Base-by-base conservation (phyloP, 345 rosid species). In the Sonneratia alba region DNA sequence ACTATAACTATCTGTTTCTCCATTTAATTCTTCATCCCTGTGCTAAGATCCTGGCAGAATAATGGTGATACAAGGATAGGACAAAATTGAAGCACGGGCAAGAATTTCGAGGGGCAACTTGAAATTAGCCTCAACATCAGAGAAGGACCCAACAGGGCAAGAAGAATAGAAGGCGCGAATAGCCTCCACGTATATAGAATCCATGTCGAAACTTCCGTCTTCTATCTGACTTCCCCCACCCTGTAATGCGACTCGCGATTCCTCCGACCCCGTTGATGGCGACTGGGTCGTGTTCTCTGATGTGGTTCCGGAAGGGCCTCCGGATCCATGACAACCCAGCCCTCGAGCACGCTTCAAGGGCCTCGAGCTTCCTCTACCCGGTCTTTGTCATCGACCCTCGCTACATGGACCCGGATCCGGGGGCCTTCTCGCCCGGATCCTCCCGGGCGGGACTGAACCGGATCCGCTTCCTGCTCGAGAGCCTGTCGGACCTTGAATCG, bases 301-400 rank as follows among this genome's bases (percentile, higher is more conserved):
- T 94, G 82, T 94, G 98, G 98, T 94, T 94, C 74, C 82, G 97
- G 4, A 94, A 94, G 81, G 98, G 95, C 13, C 93, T 94, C 19
- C 88, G 97, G 69, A 48, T 94, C 79, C 98, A 94, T 81, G 97
- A 94, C 80, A 94, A 94, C 79, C 97, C 98, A 57, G 96, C 97
- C 45, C 85, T 94, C 38, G 81, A 83, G 63, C 79, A 79, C 75
- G 95, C 98, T 53, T 80, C 90, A 6, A 83, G 75, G 37, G 82
- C 79, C 5, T 73, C 92, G 53, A 37, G 36, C 6, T 77, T 73
- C 43, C 73, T 94, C 43, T 94, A 87, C 73, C 98, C 97, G 67
- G 85, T 94, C 43, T 91, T 91, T 74, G 91, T 91, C 48, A 84
- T 94, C 67, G 97, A 91, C 83, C 96, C 93, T 59, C 95, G 84